Percentiles rank a stretch among this genome's conserved stretches.
These are phyloP conservation scores for Nakataea oryzae DNA, from an alignment of 2,329 filamentous ascomycete genomes.

Conservation along the genomic window DNA sequence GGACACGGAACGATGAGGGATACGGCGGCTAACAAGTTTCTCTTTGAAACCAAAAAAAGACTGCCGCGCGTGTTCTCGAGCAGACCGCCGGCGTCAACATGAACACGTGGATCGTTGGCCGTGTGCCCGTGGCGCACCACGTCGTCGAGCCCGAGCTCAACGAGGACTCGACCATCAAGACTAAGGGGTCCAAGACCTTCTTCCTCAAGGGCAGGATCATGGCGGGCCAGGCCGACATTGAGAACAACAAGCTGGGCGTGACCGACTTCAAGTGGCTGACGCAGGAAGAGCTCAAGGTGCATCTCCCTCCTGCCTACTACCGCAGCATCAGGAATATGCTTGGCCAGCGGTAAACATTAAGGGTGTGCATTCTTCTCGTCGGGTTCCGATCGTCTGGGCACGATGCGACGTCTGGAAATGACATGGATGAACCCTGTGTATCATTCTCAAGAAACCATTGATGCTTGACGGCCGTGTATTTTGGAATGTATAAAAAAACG, in stretches of 20 bases:
- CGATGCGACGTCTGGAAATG: neutral
- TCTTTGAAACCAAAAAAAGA: constrained; percentile 36
- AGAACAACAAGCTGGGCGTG: constrained; percentile 59
- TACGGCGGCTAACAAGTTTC: neutral
- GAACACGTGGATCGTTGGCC: constrained; percentile 97
- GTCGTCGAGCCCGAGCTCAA: constrained; percentile 41
- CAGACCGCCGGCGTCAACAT: constrained; percentile 82
- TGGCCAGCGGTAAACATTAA: constrained; percentile 59
- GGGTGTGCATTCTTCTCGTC: no score
- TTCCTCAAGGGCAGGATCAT: constrained; percentile 96
- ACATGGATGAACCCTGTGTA: neutral
- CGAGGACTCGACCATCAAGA: constrained; percentile 20
- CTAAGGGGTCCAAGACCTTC: constrained; percentile 56
- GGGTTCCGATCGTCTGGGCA: no score
- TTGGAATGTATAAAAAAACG: neutral
- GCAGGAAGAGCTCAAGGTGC: constrained; percentile 70
- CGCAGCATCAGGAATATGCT: constrained; percentile 73
- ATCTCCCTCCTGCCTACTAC: constrained; percentile 61
- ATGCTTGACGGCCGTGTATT: neutral
- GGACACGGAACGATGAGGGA: neutral
- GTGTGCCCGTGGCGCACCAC: constrained; percentile 76
- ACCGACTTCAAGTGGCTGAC: constrained; percentile 87
- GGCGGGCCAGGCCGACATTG: constrained; percentile 84
- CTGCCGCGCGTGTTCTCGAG: constrained; percentile 68
- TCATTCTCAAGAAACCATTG: neutral